Conservation (phyloP, 31 red algal genomes). For the Endocladia muricata region DNA sequence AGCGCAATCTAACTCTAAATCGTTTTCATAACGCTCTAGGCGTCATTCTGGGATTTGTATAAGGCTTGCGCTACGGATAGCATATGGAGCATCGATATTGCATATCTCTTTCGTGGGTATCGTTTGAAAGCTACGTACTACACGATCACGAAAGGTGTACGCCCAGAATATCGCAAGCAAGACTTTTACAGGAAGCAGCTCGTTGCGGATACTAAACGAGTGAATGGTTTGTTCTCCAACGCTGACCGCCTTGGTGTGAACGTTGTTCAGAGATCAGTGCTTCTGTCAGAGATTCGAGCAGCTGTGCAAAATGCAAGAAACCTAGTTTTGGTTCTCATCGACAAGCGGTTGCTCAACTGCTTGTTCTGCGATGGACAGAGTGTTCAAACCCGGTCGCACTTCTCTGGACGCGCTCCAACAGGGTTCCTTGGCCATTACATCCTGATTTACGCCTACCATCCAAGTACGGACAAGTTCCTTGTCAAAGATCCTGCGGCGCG, state of each 20-base stretch:
- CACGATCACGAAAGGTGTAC: conserved; percentile 70
- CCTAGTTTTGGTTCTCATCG: conserved; percentile 75
- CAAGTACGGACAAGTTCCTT: conserved; percentile 43
- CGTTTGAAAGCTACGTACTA: conserved; percentile 42
- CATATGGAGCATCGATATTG: conserved; percentile 92
- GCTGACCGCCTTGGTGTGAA: conserved; percentile 39
- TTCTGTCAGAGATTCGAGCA: conserved; percentile 25
- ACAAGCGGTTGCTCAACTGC: conserved; percentile 70
- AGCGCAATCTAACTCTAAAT: too few relatives aligned
- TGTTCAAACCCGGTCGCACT: neutral
- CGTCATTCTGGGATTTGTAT: conserved; percentile 34
- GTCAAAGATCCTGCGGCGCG: conserved; percentile 74
- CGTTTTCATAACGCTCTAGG: neutral
- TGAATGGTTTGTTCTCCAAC: conserved; percentile 48
- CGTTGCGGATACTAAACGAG: conserved; percentile 60
- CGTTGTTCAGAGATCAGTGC: conserved; percentile 33
- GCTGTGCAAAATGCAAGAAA: conserved; percentile 4
- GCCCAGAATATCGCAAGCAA: conserved; percentile 65
- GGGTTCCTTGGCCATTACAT: conserved; percentile 92
- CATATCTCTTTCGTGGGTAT: conserved; percentile 54
- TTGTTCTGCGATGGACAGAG: neutral
- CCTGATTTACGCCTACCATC: conserved; percentile 74
- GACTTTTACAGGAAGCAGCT: conserved; percentile 76
- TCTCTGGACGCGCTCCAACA: neutral
- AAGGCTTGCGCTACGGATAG: conserved; percentile 20